A percentile compares a stretch with the other conserved stretches of the same genome.
These are phyloP conservation scores for Aphanomyces invadans DNA, from an alignment of 352 stramenopile species.

Conservation along the genomic window DNA sequence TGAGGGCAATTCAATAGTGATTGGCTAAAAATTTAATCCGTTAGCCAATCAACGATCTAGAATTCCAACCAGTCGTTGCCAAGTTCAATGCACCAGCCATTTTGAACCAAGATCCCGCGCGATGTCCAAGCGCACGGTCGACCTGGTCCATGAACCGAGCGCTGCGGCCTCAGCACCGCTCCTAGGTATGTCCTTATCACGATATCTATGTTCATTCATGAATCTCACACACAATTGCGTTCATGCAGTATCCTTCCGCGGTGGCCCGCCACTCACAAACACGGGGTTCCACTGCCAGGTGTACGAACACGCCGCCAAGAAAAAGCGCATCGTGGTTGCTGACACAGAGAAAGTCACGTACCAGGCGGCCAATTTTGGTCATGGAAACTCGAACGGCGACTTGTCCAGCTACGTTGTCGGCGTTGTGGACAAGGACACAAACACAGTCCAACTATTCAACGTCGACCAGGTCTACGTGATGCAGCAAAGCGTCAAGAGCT, in stretches of 20 bases:
- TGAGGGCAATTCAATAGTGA: not conserved
- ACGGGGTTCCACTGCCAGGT: conserved; percentile 67
- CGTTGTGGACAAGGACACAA: conserved; percentile 66
- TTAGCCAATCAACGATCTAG: not conserved
- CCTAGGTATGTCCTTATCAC: not conserved
- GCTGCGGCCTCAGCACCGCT: conserved; percentile 17
- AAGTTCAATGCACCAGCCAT: conserved; percentile 1
- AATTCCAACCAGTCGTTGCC: conserved; percentile 21
- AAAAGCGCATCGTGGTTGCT: conserved; percentile 68
- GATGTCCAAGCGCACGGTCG: conserved; percentile 24
- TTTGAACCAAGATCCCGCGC: conserved; percentile 15
- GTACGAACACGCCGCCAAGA: conserved; percentile 74
- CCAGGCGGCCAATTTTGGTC: conserved; percentile 79
- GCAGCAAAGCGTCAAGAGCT: conserved; percentile 72
- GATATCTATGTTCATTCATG: not conserved
- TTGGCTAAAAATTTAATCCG: conserved; percentile 11
- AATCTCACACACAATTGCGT: no score
- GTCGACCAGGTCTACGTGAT: conserved; percentile 80
- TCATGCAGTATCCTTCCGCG: conserved; percentile 82
- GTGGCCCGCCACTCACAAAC: conserved; percentile 50
- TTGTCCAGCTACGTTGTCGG: conserved; percentile 63
- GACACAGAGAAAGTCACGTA: conserved; percentile 76
- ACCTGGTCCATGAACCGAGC: conserved; percentile 10
- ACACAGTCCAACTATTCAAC: conserved; percentile 68
- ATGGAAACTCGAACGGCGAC: conserved; percentile 62